Percentiles rank a stretch among this genome's conserved stretches.
Evolutionary conservation across 805 yeast genomes (phyloP).

Genomic region (Cyberlindnera bimundalis): DNA sequence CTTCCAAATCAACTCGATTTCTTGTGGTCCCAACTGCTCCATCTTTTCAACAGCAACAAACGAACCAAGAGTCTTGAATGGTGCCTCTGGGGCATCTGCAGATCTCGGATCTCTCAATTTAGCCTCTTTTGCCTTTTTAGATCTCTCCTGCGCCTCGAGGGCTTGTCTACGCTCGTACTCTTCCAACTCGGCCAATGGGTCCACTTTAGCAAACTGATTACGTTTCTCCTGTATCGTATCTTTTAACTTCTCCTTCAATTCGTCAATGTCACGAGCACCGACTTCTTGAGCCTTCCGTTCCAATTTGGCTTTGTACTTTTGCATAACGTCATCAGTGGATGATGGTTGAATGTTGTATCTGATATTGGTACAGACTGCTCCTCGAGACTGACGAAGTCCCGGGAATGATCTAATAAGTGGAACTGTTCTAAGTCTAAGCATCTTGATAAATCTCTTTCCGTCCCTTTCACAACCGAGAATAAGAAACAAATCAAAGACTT

Average conservation of each 20-base stretch:
- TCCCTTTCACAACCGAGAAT: no score
- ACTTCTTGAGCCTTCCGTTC: conserved; percentile 35
- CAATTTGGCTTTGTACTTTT: conserved; percentile 35
- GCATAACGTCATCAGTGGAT: conserved; percentile 25
- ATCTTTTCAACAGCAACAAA: conserved; percentile 70
- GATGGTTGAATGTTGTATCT: conserved; percentile 14
- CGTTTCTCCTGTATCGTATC: conserved; percentile 56
- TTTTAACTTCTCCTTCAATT: conserved; percentile 58
- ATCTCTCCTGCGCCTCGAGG: conserved; percentile 25
- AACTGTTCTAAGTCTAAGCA: conserved; percentile 6
- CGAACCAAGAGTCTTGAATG: conserved; percentile 70
- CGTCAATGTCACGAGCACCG: conserved; percentile 49
- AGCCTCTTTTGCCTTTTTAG: conserved; percentile 19
- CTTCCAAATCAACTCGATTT: conserved; percentile 83
- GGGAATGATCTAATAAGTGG: conserved; percentile 4
- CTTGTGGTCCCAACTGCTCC: conserved; percentile 49
- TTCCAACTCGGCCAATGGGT: conserved; percentile 68
- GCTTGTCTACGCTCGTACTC: conserved; percentile 41
- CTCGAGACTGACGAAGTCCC: conserved; percentile 11
- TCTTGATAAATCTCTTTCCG: background rate
- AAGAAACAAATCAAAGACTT: no score
- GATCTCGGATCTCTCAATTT: conserved; percentile 35
- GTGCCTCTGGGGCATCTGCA: conserved; percentile 39
- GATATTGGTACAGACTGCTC: conserved; percentile 20
- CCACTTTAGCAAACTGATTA: conserved; percentile 55